Base-by-base conservation (phyloP, 148 eudicot genomes). In the Drosera capensis region DNA sequence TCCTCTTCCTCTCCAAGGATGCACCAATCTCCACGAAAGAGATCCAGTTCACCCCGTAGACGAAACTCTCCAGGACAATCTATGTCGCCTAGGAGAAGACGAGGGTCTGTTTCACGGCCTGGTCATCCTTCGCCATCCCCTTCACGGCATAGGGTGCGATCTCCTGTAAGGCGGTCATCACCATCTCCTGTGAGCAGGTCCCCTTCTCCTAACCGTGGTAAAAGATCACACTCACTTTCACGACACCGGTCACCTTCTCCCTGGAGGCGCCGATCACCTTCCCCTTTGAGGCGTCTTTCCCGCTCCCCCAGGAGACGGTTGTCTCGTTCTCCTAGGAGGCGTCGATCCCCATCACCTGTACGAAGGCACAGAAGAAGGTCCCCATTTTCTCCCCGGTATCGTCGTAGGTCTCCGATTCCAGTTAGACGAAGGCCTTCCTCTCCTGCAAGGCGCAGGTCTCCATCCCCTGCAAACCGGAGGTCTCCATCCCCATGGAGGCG, bases 1-100 rank as follows among this genome's bases (percentile, higher is more conserved):
- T 90, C 95, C 30, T 34, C 65, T 37, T 78, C 97, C 28, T 63
- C 78, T 39, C 74, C 56, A 52, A 68, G 70, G 58, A 58, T 11
- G 15, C 41, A 26, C 19, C 72, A 40, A 47, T 75, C 78, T 31
- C 70, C 71, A 11, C 9, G n/a, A 24, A 72, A 64, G 36, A 66
- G 72, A 53, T 80, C 94, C 51, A 18, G 53, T 51, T 46, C 93
- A 44, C 93, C 99, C 46, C 69, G 49, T 17, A 50, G 68, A 53
- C 70, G 67, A 51, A 72, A 23, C 20, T 48, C 71, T 8, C 54
- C 70, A 25, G 44, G 62, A 23, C 64, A 57, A 20, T 82, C 81
- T 7, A 43, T 45, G 37, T 70, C 75, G 40, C 75, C 75, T 16
- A 61, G 57, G 38, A 60, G 43, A 1, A 56, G 58, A 30, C 45